Evolutionary conservation across 2,329 filamentous ascomycete genomes (phyloP).

Genomic region (Colletotrichum endophyticum): DNA sequence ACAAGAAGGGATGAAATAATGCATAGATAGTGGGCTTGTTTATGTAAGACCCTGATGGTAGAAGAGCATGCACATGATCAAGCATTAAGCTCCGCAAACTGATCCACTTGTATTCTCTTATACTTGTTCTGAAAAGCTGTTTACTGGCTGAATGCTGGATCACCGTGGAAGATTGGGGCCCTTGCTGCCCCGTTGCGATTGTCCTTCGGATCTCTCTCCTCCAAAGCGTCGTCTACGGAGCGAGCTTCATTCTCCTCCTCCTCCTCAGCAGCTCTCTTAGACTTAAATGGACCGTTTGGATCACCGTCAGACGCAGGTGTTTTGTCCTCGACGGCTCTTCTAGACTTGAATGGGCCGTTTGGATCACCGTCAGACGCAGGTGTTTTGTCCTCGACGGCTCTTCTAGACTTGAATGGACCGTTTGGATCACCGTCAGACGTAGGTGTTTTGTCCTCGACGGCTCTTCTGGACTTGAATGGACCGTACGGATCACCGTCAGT

Average conservation of each 20-base stretch:
- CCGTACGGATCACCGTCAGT: background rate
- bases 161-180: background rate
- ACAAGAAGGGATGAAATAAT: background rate
- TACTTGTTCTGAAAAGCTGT: background rate
- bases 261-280: background rate
- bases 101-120: background rate
- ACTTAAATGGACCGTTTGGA: background rate
- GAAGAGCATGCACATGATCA: background rate
- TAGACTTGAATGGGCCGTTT: background rate
- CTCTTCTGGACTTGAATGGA: background rate
- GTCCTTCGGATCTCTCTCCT: background rate
- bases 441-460: background rate
- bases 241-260: background rate
- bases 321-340: background rate
- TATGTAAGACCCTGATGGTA: background rate
- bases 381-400: background rate
- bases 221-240: background rate
- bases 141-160: background rate
- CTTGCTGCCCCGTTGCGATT: background rate
- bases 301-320: background rate
- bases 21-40: background rate
- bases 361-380: background rate
- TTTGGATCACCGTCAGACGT: background rate
- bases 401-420: background rate
- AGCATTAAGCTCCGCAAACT: background rate